A percentile compares a stretch with the other conserved stretches of the same genome.
phyloP scores from a whole-genome alignment of 2,329 filamentous ascomycete genomes.

The Fusarium buxicola region DNA sequence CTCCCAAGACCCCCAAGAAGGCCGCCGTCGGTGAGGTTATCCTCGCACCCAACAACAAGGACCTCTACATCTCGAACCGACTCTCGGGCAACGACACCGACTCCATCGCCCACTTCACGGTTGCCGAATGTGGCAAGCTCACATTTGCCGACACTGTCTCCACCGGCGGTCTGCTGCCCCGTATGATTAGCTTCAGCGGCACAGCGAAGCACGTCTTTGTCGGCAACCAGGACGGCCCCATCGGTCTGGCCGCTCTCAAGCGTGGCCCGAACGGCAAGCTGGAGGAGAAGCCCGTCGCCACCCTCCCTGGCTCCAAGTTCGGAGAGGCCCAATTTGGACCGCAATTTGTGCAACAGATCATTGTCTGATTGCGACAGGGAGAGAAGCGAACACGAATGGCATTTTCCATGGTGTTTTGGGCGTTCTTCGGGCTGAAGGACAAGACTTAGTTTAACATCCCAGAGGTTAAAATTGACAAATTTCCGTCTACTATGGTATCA shows the following conservation, averaged over 20 bases:
- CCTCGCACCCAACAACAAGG: constrained; percentile 54
- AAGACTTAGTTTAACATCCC: constrained; percentile 17
- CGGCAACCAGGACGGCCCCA: constrained; percentile 59
- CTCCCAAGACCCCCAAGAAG: constrained; percentile 50
- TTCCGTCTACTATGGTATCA: constrained; percentile 28
- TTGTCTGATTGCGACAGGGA: constrained; percentile 15
- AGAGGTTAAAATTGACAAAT: constrained; percentile 18
- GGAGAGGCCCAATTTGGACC: constrained; percentile 47
- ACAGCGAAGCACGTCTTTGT: constrained; percentile 56
- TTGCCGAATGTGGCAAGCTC: constrained; percentile 48
- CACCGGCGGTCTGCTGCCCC: constrained; percentile 54
- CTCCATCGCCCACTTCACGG: constrained; percentile 60
- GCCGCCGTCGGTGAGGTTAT: constrained; percentile 61
- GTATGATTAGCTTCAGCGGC: constrained; percentile 59
- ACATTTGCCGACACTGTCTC: constrained; percentile 50
- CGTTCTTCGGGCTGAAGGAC: constrained; percentile 29
- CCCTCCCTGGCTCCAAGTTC: constrained; percentile 43
- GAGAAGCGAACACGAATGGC: not conserved
- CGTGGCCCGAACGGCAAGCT: constrained; percentile 49
- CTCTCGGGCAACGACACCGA: constrained; percentile 59
- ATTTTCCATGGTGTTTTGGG: constrained; percentile 31
- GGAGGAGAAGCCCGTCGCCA: constrained; percentile 43
- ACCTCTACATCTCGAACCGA: constrained; percentile 65
- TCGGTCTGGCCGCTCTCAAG: constrained; percentile 55
- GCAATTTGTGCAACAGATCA: constrained; percentile 51